Evolutionary conservation across 2,329 filamentous ascomycete genomes (phyloP), one percentile per base, ranked within the genome.

Genomic region (Grosmannia penicillata): DNA sequence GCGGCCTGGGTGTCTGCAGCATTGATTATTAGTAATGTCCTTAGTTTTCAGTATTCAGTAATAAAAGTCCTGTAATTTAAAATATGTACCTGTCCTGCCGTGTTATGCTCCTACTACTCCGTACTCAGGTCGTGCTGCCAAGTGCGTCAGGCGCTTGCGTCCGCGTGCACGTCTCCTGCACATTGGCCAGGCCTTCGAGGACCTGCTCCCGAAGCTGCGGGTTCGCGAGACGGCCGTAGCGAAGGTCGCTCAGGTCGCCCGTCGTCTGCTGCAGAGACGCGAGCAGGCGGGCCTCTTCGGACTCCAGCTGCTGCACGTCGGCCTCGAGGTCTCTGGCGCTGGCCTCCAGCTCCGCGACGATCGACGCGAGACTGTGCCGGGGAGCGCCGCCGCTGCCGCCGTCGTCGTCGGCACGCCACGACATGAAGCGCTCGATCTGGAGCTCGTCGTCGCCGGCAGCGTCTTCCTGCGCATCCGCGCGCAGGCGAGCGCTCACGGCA

Each of bases 161-260:
- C 5, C 13, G n/a, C n/a, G n/a, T 9, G 55, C 81, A 86, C 19
- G 69, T 65, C 44, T 73, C 65, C 53, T 82, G 73, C 25, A 85
- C 62, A 44, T 69, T 66, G 44, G 65, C 61, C 26, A 91, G 60
- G 6, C 78, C 78, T 33, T 78, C 70, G 15, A 85, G 60, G 23
- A 84, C 71, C 47, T 86, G 78, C 33, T 74, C 67, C 21, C 65
- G 66, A 24, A 87, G 58, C 42, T 74, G 66, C 18, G 66, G 56
- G 45, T 82, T 80, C 26, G 72, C 67, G 41, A 91, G 70, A 39
- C 76, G 77, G 27, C 86, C 85, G 51, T 91, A 89, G 33, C 82
- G 75, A 39, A 93, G 65, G 56, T 93, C 83, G 56, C 84, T 93
- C 53, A 94, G 61, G 34, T 72, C 74, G 24, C 79, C 79, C 14